Evolutionary conservation across 441 rosid genomes (phyloP).

Genomic region (Croton setiger): DNA sequence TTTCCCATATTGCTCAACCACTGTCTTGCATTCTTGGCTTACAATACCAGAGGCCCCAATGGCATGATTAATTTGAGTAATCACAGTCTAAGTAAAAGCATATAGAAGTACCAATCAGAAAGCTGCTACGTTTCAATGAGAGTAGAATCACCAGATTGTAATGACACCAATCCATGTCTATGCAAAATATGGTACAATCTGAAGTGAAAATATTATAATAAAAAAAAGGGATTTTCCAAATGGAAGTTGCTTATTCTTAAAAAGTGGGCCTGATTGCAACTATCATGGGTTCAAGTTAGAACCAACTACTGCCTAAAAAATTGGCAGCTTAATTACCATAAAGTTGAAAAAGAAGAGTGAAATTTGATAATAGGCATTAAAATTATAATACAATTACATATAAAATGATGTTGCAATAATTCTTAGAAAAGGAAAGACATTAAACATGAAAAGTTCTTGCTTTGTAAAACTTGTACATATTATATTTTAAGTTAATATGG

Average conservation of each 20-base stretch:
- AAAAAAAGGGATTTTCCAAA: too few species aligned
- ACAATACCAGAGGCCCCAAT: slow-evolving; percentile 80
- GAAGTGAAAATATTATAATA: slow-evolving; percentile 1
- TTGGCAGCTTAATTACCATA: background rate
- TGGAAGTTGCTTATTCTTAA: background rate
- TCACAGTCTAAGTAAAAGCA: slow-evolving; percentile 40
- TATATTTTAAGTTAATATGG: slow-evolving; percentile 2
- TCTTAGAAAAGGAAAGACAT: background rate
- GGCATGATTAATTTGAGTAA: slow-evolving; percentile 72
- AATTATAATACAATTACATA: background rate
- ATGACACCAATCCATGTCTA: background rate
- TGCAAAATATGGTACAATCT: background rate
- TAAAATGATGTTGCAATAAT: background rate
- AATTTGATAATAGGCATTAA: background rate
- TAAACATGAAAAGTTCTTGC: slow-evolving; percentile 8
- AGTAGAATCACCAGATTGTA: slow-evolving; percentile 8
- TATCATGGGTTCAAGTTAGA: background rate
- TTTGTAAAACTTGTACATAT: background rate
- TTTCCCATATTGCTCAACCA: slow-evolving; percentile 62
- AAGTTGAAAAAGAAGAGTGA: background rate
- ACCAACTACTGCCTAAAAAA: background rate
- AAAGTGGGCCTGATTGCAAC: background rate
- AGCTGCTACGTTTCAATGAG: background rate
- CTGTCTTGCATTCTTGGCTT: slow-evolving; percentile 72
- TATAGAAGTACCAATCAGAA: slow-evolving; percentile 14